Evolutionary conservation across 2,329 filamentous ascomycete genomes (phyloP).

Genomic region (Nigrograna mackinnonii): DNA sequence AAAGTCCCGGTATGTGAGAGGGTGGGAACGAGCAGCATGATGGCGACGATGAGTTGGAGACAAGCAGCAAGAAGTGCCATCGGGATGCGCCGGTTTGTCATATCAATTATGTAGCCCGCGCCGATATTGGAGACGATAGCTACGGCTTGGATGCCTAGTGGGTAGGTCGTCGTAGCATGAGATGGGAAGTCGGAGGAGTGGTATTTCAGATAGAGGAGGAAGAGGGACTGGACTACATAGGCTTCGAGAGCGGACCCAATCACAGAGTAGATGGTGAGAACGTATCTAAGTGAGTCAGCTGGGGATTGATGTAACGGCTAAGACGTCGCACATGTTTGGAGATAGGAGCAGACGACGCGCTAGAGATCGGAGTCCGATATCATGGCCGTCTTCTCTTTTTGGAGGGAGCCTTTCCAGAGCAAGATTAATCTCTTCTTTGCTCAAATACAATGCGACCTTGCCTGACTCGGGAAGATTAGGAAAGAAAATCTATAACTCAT

Average conservation of each 20-base stretch:
- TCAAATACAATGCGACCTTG: slow-evolving; percentile 21
- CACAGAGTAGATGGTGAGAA: slow-evolving; percentile 44
- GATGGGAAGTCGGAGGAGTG: slow-evolving; percentile 33
- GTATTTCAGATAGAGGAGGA: slow-evolving; percentile 9
- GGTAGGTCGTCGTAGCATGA: slow-evolving; percentile 60
- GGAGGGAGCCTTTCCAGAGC: slow-evolving; percentile 28
- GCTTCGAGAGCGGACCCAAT: slow-evolving; percentile 41
- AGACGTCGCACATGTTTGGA: slow-evolving; percentile 21
- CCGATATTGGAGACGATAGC: slow-evolving; percentile 56
- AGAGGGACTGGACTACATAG: slow-evolving; percentile 22
- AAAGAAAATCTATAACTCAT: slow-evolving; percentile 17
- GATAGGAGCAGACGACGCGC: slow-evolving; percentile 22
- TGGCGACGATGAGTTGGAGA: slow-evolving; percentile 37
- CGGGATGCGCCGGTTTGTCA: slow-evolving; percentile 37
- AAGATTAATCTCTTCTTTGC: slow-evolving; percentile 26
- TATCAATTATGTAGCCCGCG: slow-evolving; percentile 43
- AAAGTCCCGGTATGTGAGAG: slow-evolving; percentile 37
- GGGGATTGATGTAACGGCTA: background rate
- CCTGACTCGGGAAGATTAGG: slow-evolving; percentile 30
- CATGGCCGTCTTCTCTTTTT: slow-evolving; percentile 25
- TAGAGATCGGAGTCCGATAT: slow-evolving; percentile 25
- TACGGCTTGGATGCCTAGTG: slow-evolving; percentile 59
- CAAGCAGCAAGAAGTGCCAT: slow-evolving; percentile 38
- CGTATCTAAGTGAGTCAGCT: slow-evolving; percentile 21
- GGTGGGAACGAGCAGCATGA: slow-evolving; percentile 36